phyloP scores from a whole-genome alignment of 768 basidiomycete species.

The Mycena filopes region DNA sequence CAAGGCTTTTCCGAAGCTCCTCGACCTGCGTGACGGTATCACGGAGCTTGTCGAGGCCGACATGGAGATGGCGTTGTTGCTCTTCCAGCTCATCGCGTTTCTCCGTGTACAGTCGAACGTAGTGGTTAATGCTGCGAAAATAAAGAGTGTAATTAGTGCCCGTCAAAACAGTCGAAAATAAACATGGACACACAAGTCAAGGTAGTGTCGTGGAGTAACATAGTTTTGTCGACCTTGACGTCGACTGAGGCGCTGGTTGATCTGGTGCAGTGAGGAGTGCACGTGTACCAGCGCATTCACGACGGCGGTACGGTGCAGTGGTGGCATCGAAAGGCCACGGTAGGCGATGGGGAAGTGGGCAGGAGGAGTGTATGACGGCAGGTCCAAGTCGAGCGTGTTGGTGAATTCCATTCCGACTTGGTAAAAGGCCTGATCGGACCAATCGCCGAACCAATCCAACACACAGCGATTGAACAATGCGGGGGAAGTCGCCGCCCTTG shows the following conservation, averaged over 20 bases:
- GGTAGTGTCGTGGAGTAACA: conserved; percentile 96
- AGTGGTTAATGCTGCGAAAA: conserved; percentile 88
- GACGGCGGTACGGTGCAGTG: conserved; percentile 88
- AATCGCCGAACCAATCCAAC: conserved; percentile 99
- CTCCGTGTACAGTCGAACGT: conserved; percentile 93
- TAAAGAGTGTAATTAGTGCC: conserved; percentile 22
- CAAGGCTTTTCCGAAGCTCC: conserved; percentile 93
- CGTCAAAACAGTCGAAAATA: conserved; percentile 3
- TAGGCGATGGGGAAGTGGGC: conserved; percentile 90
- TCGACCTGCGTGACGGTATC: conserved; percentile 98
- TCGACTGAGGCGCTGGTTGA: conserved; percentile 89
- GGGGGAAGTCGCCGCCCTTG: conserved; percentile 95
- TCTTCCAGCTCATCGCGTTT: conserved; percentile 98
- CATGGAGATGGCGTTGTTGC: conserved; percentile 97
- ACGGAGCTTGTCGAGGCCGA: conserved; percentile 95
- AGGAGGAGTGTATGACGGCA: conserved; percentile 83
- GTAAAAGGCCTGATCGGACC: conserved; percentile 98
- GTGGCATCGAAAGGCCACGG: conserved; percentile 85
- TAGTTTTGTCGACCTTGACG: conserved; percentile 97
- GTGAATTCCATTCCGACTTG: conserved; percentile 99
- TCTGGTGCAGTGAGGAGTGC: conserved; percentile 87
- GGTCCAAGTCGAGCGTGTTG: conserved; percentile 90
- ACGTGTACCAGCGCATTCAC: conserved; percentile 95
- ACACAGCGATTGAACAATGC: conserved; percentile 99
- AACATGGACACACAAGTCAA: conserved; percentile 87